Conservation (phyloP, 1,284 basidiomycete species). For the Laetiporus sulphureus region DNA sequence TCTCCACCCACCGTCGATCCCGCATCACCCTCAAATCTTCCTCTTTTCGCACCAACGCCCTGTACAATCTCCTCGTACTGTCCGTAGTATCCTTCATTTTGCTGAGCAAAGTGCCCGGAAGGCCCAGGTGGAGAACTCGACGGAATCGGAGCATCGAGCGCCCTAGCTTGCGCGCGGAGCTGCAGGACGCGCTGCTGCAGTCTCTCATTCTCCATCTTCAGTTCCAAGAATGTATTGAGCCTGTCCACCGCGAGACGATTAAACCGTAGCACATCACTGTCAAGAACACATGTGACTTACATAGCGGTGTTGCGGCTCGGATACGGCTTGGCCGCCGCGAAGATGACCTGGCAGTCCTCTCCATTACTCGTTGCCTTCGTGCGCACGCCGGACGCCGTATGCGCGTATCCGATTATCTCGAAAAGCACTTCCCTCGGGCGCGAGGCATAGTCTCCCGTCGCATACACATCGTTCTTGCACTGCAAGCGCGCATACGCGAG, state of each 20-base stretch:
- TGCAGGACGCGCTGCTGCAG: conserved; percentile 48
- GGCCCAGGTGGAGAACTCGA: conserved; percentile 7
- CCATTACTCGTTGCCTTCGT: too few relatives aligned
- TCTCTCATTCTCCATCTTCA: conserved; percentile 72
- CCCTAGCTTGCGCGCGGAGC: conserved; percentile 28
- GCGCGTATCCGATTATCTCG: conserved; percentile 66
- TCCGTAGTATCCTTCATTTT: conserved; percentile 5
- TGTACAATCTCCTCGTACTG: conserved; percentile 7
- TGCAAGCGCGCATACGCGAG: conserved; percentile 60
- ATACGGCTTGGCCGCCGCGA: conserved; percentile 71
- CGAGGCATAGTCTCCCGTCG: conserved; percentile 17
- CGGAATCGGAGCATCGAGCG: conserved; percentile 10
- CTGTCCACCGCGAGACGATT: too few relatives aligned
- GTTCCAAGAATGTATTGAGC: conserved; percentile 71
- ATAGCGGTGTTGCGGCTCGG: conserved; percentile 67
- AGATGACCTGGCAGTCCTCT: conserved; percentile 66
- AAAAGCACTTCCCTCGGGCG: conserved; percentile 52
- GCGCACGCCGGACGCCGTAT: conserved; percentile 27
- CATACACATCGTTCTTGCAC: conserved; percentile 32
- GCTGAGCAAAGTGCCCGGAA: neutral
- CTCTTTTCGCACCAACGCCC: conserved; percentile 6
- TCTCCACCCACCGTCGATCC: conserved; percentile 11
- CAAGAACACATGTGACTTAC: conserved; percentile 32
- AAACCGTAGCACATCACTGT: too few relatives aligned
- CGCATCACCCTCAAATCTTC: neutral